These are phyloP conservation scores for Geosmithia flava DNA, from an alignment of 2,329 filamentous ascomycete species.

Conservation along the genomic window DNA sequence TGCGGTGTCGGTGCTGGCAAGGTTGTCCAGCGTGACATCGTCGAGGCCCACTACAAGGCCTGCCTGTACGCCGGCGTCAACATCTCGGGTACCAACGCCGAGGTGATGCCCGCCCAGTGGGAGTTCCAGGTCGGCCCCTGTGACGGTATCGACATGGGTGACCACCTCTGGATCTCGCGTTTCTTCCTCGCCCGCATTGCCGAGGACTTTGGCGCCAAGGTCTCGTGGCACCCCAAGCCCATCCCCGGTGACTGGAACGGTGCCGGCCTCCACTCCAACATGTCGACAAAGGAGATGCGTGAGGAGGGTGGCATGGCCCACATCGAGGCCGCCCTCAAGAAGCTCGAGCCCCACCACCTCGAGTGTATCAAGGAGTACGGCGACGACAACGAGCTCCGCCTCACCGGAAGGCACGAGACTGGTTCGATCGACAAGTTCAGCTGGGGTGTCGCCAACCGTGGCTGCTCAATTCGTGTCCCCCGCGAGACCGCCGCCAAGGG, in stretches of 20 bases:
- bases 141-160: slow-evolving; percentile 79
- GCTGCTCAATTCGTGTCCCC: slow-evolving; percentile 85
- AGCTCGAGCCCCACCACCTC: slow-evolving; percentile 62
- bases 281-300: slow-evolving; percentile 82
- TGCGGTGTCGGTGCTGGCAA: slow-evolving; percentile 96
- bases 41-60: slow-evolving; percentile 53
- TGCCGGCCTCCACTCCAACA: slow-evolving; percentile 86
- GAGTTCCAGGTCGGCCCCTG: slow-evolving; percentile 96
- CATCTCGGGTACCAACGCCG: slow-evolving; percentile 97
- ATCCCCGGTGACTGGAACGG: slow-evolving; percentile 92
- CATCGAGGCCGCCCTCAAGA: slow-evolving; percentile 80
- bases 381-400: slow-evolving; percentile 87
- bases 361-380: slow-evolving; percentile 92
- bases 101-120: slow-evolving; percentile 98
- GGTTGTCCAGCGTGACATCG: slow-evolving; percentile 95
- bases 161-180: slow-evolving; percentile 82
- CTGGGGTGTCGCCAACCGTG: slow-evolving; percentile 92
- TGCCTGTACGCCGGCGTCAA: slow-evolving; percentile 81
- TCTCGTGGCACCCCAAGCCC: slow-evolving; percentile 92
- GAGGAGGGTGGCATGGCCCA: slow-evolving; percentile 86
- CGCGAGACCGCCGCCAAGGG: slow-evolving; percentile 74
- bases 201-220: slow-evolving; percentile 93
- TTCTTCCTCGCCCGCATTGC: slow-evolving; percentile 82
- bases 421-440: slow-evolving; percentile 87
- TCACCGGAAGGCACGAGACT: slow-evolving; percentile 91